Evolutionary conservation across 2,329 filamentous ascomycete species (phyloP).

Genomic region (Cytospora piceae): DNA sequence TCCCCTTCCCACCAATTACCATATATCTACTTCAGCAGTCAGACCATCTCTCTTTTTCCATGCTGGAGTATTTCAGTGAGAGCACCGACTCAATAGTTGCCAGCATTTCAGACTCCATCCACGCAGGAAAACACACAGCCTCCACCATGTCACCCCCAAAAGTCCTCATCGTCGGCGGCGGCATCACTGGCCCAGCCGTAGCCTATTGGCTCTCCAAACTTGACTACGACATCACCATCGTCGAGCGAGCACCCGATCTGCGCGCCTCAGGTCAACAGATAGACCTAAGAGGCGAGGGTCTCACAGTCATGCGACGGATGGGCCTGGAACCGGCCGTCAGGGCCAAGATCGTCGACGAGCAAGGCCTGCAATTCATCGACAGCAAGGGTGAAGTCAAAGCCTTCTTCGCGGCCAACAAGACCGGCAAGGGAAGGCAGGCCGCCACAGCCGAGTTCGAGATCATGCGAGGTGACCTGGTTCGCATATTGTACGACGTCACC

Average conservation of each 20-base stretch:
- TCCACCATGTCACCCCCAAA: slow-evolving; percentile 17
- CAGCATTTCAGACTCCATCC: too few species aligned
- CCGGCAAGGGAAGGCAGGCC: slow-evolving; percentile 47
- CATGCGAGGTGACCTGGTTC: slow-evolving; percentile 59
- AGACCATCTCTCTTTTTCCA: neutral
- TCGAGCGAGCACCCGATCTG: slow-evolving; percentile 35
- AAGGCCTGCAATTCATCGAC: slow-evolving; percentile 52
- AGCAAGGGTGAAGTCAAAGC: slow-evolving; percentile 42
- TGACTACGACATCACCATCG: slow-evolving; percentile 34
- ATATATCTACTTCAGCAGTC: too few species aligned
- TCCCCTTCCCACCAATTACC: too few species aligned
- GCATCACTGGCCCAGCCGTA: slow-evolving; percentile 35
- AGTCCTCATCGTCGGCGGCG: slow-evolving; percentile 31
- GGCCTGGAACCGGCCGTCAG: slow-evolving; percentile 31
- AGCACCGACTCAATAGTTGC: neutral
- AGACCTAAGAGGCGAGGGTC: slow-evolving; percentile 36
- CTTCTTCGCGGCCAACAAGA: slow-evolving; percentile 44
- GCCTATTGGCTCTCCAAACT: slow-evolving; percentile 35
- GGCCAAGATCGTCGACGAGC: slow-evolving; percentile 23
- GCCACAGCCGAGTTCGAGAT: slow-evolving; percentile 63
- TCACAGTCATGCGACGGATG: slow-evolving; percentile 36
- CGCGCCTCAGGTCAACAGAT: slow-evolving; percentile 36
- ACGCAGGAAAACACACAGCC: neutral
- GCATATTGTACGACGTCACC: slow-evolving; percentile 51
- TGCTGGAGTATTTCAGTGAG: neutral